phyloP scores from a whole-genome alignment of 306 rosid genomes.

The Sphenostylis stenocarpa region DNA sequence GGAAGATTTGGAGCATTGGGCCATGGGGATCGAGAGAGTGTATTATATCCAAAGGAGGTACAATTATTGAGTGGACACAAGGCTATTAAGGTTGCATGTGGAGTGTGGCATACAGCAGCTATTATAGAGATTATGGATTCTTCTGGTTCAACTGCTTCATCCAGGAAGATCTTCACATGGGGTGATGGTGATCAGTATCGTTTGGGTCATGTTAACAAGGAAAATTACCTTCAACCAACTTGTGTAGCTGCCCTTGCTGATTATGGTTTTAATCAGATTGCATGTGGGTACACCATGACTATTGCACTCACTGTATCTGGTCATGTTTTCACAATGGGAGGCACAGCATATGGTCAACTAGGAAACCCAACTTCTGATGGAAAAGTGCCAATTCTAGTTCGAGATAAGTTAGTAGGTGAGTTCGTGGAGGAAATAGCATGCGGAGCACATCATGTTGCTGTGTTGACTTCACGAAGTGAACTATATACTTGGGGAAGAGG shows the following conservation, averaged over 20 bases:
- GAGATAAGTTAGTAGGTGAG: conserved; percentile 84
- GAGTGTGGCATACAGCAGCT: conserved; percentile 98
- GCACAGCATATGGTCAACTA: conserved; percentile 71
- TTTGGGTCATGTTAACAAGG: conserved; percentile 84
- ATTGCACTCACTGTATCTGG: conserved; percentile 89
- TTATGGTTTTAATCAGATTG: conserved; percentile 78
- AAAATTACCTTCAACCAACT: conserved; percentile 78
- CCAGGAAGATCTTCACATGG: conserved; percentile 86
- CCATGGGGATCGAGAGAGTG: conserved; percentile 77
- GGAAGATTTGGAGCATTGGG: conserved; percentile 93
- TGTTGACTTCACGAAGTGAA: conserved; percentile 89
- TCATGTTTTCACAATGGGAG: conserved; percentile 91
- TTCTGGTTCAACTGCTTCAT: conserved; percentile 45
- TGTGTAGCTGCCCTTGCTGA: conserved; percentile 84
- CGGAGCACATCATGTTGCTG: conserved; percentile 80
- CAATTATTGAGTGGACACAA: conserved; percentile 65
- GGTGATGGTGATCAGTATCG: conserved; percentile 94
- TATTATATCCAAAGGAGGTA: conserved; percentile 77
- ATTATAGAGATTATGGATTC: conserved; percentile 75
- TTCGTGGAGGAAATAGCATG: conserved; percentile 90
- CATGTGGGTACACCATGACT: conserved; percentile 84
- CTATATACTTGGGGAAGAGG: conserved; percentile 97
- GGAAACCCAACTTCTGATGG: conserved; percentile 88
- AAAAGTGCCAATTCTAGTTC: conserved; percentile 69
- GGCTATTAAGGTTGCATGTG: conserved; percentile 85